phyloP scores from a whole-genome alignment of 78 protist genomes.

The Salpingoeca rosetta region DNA sequence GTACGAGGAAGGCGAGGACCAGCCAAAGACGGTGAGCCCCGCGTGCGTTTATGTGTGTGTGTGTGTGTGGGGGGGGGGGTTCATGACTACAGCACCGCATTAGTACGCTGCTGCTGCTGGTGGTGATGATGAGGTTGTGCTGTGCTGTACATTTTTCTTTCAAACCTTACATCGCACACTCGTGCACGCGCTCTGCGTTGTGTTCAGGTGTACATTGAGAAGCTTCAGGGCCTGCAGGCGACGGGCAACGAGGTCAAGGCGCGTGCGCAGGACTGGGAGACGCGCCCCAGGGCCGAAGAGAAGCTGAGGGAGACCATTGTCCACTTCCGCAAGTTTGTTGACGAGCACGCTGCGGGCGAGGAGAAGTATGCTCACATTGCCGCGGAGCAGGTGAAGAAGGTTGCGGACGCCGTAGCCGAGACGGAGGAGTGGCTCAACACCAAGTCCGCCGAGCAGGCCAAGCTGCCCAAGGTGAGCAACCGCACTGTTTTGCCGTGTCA shows the following conservation, averaged over 20 bases:
- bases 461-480: background rate
- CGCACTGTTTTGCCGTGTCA: conserved; percentile 5
- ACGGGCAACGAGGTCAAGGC: background rate
- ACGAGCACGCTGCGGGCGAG: background rate
- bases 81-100: conserved; percentile 40
- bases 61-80: too few relatives aligned
- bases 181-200: too few relatives aligned
- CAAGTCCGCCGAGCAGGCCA: background rate
- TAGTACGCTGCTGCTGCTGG: background rate
- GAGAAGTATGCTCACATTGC: conserved; percentile 22
- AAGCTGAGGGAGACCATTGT: background rate
- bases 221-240: too few relatives aligned
- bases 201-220: background rate
- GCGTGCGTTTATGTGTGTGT: too few relatives aligned
- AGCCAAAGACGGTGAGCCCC: too few relatives aligned
- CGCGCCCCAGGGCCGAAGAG: conserved; percentile 10
- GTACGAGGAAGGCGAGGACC: conserved; percentile 85
- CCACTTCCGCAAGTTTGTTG: conserved; percentile 1
- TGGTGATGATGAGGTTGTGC: background rate
- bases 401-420: background rate
- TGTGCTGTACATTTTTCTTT: background rate
- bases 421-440: conserved; percentile 13
- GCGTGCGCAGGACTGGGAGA: background rate
- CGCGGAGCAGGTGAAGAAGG: conserved; percentile 11
- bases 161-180: background rate